Base-by-base conservation (phyloP, 78 protist species). In the Dictyostelium citrinum region DNA sequence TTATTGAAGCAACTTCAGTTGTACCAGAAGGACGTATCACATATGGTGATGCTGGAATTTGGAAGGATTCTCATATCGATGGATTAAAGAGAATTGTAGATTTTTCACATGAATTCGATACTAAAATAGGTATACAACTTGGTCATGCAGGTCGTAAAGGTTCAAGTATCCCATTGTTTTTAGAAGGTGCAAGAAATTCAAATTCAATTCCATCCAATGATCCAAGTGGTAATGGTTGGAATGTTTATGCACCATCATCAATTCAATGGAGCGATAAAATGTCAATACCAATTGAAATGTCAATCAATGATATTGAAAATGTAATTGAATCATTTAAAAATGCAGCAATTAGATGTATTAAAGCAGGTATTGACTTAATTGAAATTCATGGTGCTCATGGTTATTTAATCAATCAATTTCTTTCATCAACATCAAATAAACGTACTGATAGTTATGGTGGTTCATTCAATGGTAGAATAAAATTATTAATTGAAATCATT, bases 381-480 rank as follows among this genome's bases (percentile, higher is more conserved):
- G 95, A 96, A 45, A 77, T 97, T 51, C 98, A 97, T 58, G 86
- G 75, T 27, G 98, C 98, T 3, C 97, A 97, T 55, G 98, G 98
- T n/a, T 97, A 96, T 49, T 88, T 97, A 35, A 43, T 96, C 35
- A 68, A 49, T 60, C 37, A 31, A 80, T 97, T 96, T 79, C 41
- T 97, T 17, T 93, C 71, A 41, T 60, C 77, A 80, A 24, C 74
- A 64, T 61, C 95, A 58, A 98, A 98, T 88, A 31, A 71, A 12
- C 86, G 99, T 76, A 97, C 97, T 22, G 99, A 98, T 83, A 71
- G 68, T 11, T 98, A 97, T 77, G 99, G 99, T 43, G 98, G 98
- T 12, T 45, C 90, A 37, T 70, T 96, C n/a, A 90, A 91, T 24
- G 95, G 96, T 90, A 84, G 99, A 71, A n/a, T 43, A 7, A 90